Conservation (phyloP, 805 yeast species). For the Candida ascalaphidarum region DNA sequence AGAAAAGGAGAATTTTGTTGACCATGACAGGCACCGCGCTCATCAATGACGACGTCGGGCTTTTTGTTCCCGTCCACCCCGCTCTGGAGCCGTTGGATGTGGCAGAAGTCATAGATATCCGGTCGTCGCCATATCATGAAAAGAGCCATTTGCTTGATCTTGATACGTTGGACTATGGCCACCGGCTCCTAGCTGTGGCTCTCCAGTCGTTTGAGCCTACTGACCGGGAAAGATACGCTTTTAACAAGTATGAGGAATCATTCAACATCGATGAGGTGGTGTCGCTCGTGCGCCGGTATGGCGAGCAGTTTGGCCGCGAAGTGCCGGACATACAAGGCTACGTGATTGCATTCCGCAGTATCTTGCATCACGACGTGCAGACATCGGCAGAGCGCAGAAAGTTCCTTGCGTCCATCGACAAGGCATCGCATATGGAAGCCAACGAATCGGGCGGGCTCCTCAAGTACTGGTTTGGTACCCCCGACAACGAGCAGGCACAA, state of each 20-base stretch:
- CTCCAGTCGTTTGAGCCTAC: slow-evolving; percentile 15
- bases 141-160: slow-evolving; percentile 17
- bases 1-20: not conserved
- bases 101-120: slow-evolving; percentile 4
- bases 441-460: slow-evolving; percentile 26
- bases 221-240: slow-evolving; percentile 11
- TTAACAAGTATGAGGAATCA: slow-evolving; percentile 11
- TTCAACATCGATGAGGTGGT: slow-evolving; percentile 20
- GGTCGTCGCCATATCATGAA: slow-evolving; percentile 23
- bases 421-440: slow-evolving; percentile 25
- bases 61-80: slow-evolving; percentile 8
- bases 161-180: slow-evolving; percentile 9
- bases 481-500: slow-evolving; percentile 19
- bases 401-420: slow-evolving; percentile 18
- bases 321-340: slow-evolving; percentile 12
- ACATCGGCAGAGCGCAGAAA: slow-evolving; percentile 14
- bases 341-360: slow-evolving; percentile 26
- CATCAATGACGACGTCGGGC: slow-evolving; percentile 8
- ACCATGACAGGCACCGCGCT: slow-evolving; percentile 1
- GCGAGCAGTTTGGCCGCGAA: slow-evolving; percentile 3
- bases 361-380: slow-evolving; percentile 16
- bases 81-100: slow-evolving; percentile 2
- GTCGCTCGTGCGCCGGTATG: slow-evolving; percentile 6
- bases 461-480: slow-evolving; percentile 32
- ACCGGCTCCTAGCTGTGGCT: slow-evolving; percentile 19